These are phyloP conservation scores for Penicillium tannophilum DNA, from an alignment of 495 filamentous ascomycete genomes.

Conservation along the genomic window DNA sequence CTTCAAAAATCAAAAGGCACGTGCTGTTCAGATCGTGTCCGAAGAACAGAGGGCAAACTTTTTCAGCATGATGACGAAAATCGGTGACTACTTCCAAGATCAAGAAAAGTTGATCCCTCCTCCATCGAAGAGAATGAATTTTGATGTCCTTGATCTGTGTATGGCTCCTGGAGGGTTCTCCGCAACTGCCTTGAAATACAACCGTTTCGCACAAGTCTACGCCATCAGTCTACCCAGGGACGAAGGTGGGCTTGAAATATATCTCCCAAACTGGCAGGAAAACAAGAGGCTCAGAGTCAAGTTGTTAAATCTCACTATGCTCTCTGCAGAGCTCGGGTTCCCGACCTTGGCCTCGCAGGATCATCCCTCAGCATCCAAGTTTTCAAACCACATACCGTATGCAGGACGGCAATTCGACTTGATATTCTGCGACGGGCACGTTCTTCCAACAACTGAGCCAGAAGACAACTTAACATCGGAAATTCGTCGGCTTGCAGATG, in stretches of 20 bases:
- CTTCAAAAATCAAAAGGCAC: not conserved
- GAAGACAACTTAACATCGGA: not conserved
- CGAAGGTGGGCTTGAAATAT: slow-evolving; percentile 5
- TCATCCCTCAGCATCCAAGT: not conserved
- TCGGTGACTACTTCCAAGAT: slow-evolving; percentile 8
- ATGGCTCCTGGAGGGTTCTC: slow-evolving; percentile 14
- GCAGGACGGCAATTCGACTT: not conserved
- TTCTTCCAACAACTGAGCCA: not conserved
- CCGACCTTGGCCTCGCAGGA: not conserved
- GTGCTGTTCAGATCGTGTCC: not conserved
- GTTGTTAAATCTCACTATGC: slow-evolving; percentile 11
- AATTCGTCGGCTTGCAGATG: slow-evolving; percentile 1
- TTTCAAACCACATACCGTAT: slow-evolving; percentile 3
- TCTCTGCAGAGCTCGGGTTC: slow-evolving; percentile 7
- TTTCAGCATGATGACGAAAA: slow-evolving; percentile 12
- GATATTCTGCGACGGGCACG: slow-evolving; percentile 7
- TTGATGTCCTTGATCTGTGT: slow-evolving; percentile 10
- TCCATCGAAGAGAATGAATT: not conserved
- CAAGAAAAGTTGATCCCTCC: slow-evolving; percentile 6
- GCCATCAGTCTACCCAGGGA: not conserved
- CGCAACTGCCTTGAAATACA: not conserved
- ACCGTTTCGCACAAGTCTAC: slow-evolving; percentile 1
- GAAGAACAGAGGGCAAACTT: slow-evolving; percentile 1
- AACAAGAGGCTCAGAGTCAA: not conserved
- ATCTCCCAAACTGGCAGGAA: slow-evolving; percentile 1